Percentiles rank a stretch among this genome's conserved stretches.
Evolutionary conservation across 257 asterid genomes (phyloP).

Genomic region (Cinchona pubescens): DNA sequence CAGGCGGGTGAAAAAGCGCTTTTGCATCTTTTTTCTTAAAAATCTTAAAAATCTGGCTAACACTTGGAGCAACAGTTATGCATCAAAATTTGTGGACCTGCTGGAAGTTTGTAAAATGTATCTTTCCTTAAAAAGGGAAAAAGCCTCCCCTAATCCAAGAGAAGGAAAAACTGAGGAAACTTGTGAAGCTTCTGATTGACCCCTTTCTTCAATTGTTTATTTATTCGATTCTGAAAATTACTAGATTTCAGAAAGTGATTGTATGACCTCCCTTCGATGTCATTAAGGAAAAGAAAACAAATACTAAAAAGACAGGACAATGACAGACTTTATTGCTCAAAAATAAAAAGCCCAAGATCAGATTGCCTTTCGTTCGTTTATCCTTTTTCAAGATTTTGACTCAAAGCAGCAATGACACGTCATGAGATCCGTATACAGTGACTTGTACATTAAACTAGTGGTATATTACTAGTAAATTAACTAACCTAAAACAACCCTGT

Average conservation of each 20-base stretch:
- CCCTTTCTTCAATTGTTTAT: constrained; percentile 6
- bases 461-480: not conserved
- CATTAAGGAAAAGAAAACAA: not conserved
- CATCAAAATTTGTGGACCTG: not conserved
- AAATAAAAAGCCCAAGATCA: not conserved
- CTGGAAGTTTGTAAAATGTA: not conserved
- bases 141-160: too few species aligned
- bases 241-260: constrained; percentile 30
- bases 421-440: constrained; percentile 12
- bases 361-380: not conserved
- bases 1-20: not conserved
- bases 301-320: constrained; percentile 18
- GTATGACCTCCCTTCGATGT: constrained; percentile 17
- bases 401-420: constrained; percentile 21
- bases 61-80: not conserved
- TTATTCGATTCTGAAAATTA: constrained; percentile 20
- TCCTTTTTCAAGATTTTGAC: constrained; percentile 3
- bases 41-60: not conserved
- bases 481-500: not conserved
- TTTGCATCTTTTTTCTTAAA: not conserved
- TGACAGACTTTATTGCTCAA: constrained; percentile 18
- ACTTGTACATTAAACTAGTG: constrained; percentile 1
- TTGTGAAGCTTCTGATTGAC: constrained; percentile 25
- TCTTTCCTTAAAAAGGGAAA: not conserved
- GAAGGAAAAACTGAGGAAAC: not conserved